Conservation (phyloP, 1,139 yeast species). For the Debaryomyces coudertii region DNA sequence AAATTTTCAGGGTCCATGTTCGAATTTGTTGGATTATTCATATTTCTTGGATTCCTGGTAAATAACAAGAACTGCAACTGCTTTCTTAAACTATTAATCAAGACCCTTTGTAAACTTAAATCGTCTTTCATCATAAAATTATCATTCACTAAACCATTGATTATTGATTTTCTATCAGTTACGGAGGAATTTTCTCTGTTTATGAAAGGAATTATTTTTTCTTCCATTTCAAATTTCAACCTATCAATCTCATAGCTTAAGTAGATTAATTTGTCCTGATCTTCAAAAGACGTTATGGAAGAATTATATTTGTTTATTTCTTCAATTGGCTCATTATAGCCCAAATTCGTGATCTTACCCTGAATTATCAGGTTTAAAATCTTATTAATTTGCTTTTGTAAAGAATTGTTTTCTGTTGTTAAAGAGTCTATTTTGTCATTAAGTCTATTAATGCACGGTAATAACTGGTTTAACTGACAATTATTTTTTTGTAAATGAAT, state of each 20-base stretch:
- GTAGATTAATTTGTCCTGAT: conserved; percentile 38
- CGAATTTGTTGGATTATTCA: conserved; percentile 2
- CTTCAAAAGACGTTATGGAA: conserved; percentile 12
- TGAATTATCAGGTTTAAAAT: conserved; percentile 52
- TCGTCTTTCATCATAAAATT: conserved; percentile 53
- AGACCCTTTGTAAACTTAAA: conserved; percentile 47
- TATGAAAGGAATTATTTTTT: conserved; percentile 43
- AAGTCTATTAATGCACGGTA: conserved; percentile 33
- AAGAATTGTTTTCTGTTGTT: conserved; percentile 29
- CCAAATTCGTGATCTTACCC: conserved; percentile 56
- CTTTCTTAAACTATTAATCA: conserved; percentile 51
- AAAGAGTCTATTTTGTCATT: conserved; percentile 23
- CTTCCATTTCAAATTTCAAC: conserved; percentile 46
- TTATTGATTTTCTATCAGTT: conserved; percentile 40
- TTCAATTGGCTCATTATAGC: conserved; percentile 51
- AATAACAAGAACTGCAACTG: conserved; percentile 54
- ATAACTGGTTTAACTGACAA: conserved; percentile 37
- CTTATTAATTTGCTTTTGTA: conserved; percentile 48
- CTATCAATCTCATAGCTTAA: conserved; percentile 45
- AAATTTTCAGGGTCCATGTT: conserved; percentile 10
- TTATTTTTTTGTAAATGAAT: conserved; percentile 36
- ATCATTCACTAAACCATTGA: conserved; percentile 46
- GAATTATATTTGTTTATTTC: conserved; percentile 39
- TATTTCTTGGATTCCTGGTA: conserved; percentile 26
- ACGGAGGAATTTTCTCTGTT: conserved; percentile 28